A percentile compares a stretch with the other conserved stretches of the same genome.
Evolutionary conservation across 352 stramenopile genomes (phyloP).

Genomic region (Globisporangium uncinulatum): DNA sequence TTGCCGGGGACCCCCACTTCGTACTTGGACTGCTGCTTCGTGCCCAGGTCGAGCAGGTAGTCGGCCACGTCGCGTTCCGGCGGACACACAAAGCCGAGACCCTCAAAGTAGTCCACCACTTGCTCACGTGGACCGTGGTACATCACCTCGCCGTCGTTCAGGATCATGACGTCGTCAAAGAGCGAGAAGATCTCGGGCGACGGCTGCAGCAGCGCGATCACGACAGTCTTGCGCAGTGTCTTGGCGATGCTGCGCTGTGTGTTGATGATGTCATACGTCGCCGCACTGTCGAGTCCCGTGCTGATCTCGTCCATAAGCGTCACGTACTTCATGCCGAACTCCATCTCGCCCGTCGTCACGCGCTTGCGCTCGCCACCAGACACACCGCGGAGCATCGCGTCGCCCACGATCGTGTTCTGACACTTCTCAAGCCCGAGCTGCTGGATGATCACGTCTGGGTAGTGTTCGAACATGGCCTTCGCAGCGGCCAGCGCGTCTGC

Average conservation of each 20-base stretch:
- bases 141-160: slow-evolving; percentile 55
- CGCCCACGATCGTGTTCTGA: slow-evolving; percentile 64
- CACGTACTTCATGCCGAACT: slow-evolving; percentile 70
- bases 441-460: too few species aligned
- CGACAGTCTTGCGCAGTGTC: slow-evolving; percentile 44
- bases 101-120: slow-evolving; percentile 22
- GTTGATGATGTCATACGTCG: slow-evolving; percentile 50
- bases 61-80: slow-evolving; percentile 40
- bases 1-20: background rate
- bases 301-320: slow-evolving; percentile 81
- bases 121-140: too few species aligned
- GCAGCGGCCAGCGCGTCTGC: too few species aligned
- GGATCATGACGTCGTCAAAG: slow-evolving; percentile 54
- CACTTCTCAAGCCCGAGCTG: too few species aligned
- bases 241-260: too few species aligned
- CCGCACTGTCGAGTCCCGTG: slow-evolving; percentile 52
- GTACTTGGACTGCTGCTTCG: slow-evolving; percentile 5
- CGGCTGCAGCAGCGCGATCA: slow-evolving; percentile 54
- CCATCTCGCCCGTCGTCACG: slow-evolving; percentile 60
- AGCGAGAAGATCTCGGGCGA: slow-evolving; percentile 48
- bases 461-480: too few species aligned
- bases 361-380: slow-evolving; percentile 66
- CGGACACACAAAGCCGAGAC: slow-evolving; percentile 45
- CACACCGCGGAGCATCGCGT: slow-evolving; percentile 48
- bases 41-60: slow-evolving; percentile 46